Evolutionary conservation across 306 rosid species (phyloP).

Genomic region (Quercus cerris): DNA sequence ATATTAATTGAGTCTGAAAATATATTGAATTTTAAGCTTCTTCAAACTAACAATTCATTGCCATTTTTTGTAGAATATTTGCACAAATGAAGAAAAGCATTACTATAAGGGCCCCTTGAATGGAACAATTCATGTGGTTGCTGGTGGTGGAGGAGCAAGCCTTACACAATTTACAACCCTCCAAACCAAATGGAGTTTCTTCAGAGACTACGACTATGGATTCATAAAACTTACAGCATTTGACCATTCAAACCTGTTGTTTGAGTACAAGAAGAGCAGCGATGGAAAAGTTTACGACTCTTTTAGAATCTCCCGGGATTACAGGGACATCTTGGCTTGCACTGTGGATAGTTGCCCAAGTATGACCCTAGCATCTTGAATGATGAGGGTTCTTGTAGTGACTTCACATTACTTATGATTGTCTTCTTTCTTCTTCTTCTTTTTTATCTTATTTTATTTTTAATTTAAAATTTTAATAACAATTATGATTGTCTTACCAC

Average conservation of each 20-base stretch:
- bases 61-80: too few relatives aligned
- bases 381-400: not conserved
- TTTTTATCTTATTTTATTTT: too few relatives aligned
- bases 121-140: slow-evolving; percentile 91
- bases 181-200: slow-evolving; percentile 74
- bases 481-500: not conserved
- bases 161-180: slow-evolving; percentile 61
- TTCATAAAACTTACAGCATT: slow-evolving; percentile 82
- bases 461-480: too few relatives aligned
- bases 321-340: slow-evolving; percentile 84
- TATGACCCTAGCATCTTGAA: slow-evolving; percentile 66
- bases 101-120: slow-evolving; percentile 61
- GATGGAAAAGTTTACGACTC: slow-evolving; percentile 81
- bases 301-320: slow-evolving; percentile 69
- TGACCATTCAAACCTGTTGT: slow-evolving; percentile 72
- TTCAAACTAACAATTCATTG: too few relatives aligned
- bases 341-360: not conserved
- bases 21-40: too few relatives aligned
- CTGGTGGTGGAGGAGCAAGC: slow-evolving; percentile 91
- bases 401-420: not conserved
- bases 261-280: slow-evolving; percentile 93
- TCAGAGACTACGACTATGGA: slow-evolving; percentile 74
- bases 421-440: too few relatives aligned
- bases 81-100: too few relatives aligned
- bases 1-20: too few relatives aligned